A percentile compares a stretch with the other conserved stretches of the same genome.
These are phyloP conservation scores for Nidula niveotomentosa DNA, from an alignment of 1,284 basidiomycete genomes.

Conservation along the genomic window DNA sequence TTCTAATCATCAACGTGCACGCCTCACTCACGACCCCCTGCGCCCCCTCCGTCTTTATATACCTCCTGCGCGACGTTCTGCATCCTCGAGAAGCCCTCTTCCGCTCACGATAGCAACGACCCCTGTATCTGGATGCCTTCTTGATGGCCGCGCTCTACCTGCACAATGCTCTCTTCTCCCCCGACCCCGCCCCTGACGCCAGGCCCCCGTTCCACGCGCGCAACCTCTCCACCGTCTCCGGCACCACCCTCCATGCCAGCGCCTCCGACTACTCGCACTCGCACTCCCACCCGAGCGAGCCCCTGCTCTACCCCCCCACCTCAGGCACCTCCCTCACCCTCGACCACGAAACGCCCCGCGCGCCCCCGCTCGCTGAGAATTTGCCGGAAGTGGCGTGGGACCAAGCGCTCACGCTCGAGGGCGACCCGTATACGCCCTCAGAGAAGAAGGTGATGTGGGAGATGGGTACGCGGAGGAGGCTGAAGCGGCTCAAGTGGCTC, in stretches of 20 bases:
- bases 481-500: constrained; percentile 37
- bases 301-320: constrained; percentile 34
- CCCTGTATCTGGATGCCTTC: neutral
- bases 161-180: constrained; percentile 51
- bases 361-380: neutral
- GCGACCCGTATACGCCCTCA: constrained; percentile 32
- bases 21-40: neutral
- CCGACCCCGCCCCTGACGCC: constrained; percentile 30
- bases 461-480: constrained; percentile 26
- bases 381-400: constrained; percentile 24
- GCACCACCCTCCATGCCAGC: constrained; percentile 45
- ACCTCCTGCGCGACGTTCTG: neutral
- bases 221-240: constrained; percentile 50
- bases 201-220: constrained; percentile 33
- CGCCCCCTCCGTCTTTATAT: neutral
- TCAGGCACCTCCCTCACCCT: constrained; percentile 3
- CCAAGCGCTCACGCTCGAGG: constrained; percentile 37
- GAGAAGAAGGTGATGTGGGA: constrained; percentile 42
- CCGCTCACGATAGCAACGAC: neutral
- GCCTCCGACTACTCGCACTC: constrained; percentile 30
- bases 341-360: neutral
- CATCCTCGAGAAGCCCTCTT: neutral
- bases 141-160: constrained; percentile 56
- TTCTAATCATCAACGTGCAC: neutral
- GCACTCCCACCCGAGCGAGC: constrained; percentile 48